A percentile compares a stretch with the other conserved stretches of the same genome.
Conservation (phyloP, 2,329 filamentous ascomycete species). For the Curvularia sp. region DNA sequence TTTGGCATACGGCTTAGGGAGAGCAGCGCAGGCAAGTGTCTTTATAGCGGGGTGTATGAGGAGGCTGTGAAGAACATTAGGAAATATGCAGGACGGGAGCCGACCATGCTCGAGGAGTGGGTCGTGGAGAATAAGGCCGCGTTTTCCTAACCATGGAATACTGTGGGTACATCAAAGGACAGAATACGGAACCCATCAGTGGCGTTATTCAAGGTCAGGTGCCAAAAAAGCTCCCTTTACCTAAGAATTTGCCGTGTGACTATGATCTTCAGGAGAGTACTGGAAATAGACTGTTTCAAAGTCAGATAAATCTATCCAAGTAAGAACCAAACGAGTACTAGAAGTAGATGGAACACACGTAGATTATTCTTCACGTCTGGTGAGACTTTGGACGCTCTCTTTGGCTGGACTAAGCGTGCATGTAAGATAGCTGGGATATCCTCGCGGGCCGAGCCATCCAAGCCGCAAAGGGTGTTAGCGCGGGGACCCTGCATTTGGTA, state of each 20-base stretch:
- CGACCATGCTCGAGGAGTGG: constrained; percentile 15
- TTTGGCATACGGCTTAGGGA: constrained; percentile 57
- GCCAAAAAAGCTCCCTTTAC: not conserved
- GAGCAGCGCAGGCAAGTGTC: constrained; percentile 57
- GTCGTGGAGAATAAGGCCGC: constrained; percentile 7
- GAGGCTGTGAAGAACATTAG: constrained; percentile 26
- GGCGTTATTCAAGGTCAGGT: not conserved
- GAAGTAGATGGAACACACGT: not conserved
- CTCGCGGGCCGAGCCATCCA: not conserved
- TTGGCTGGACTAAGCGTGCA: not conserved
- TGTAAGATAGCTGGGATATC: constrained; percentile 1
- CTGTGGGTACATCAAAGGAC: not conserved
- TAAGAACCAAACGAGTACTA: not conserved
- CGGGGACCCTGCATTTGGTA: constrained; percentile 18
- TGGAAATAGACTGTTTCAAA: not conserved
- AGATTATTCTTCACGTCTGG: not conserved
- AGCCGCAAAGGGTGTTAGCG: constrained; percentile 6
- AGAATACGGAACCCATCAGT: not conserved
- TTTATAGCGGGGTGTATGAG: constrained; percentile 32
- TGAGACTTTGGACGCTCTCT: not conserved
- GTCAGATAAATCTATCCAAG: not conserved
- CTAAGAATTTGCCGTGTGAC: not conserved
- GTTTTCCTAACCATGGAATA: not conserved
- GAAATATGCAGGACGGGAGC: constrained; percentile 15
- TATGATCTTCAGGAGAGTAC: not conserved